A percentile compares a stretch with the other conserved stretches of the same genome.
phyloP scores from a whole-genome alignment of 352 stramenopile genomes.

The Globisporangium solare region DNA sequence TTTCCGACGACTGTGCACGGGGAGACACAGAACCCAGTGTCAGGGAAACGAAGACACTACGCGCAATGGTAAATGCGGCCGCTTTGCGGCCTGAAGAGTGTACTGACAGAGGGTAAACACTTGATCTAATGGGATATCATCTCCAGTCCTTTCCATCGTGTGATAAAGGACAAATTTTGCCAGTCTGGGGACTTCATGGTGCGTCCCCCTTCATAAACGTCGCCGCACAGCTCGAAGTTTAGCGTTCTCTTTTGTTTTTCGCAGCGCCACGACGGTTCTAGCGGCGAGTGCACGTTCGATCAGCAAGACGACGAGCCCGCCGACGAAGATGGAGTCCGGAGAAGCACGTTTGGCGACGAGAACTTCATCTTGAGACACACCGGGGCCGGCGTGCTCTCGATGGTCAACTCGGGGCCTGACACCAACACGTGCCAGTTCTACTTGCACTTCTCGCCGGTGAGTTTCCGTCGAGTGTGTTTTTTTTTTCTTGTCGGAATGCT shows the following conservation, averaged over 20 bases:
- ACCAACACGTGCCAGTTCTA: slow-evolving; percentile 97
- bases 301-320: slow-evolving; percentile 11
- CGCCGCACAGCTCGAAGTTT: neutral
- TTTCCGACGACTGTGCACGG: slow-evolving; percentile 95
- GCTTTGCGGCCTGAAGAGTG: slow-evolving; percentile 8
- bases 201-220: neutral
- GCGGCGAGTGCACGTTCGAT: slow-evolving; percentile 86
- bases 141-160: slow-evolving; percentile 82
- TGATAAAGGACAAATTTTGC: slow-evolving; percentile 89
- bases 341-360: slow-evolving; percentile 87
- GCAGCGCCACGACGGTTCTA: slow-evolving; percentile 73
- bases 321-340: slow-evolving; percentile 13
- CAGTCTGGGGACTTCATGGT: slow-evolving; percentile 91
- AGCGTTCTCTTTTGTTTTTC: slow-evolving; percentile 23
- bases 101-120: too few relatives aligned
- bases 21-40: slow-evolving; percentile 70
- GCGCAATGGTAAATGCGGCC: slow-evolving; percentile 31
- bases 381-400: slow-evolving; percentile 85
- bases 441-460: slow-evolving; percentile 66
- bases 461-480: neutral
- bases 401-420: slow-evolving; percentile 93
- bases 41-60: slow-evolving; percentile 51
- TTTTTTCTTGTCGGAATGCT: slow-evolving; percentile 1
- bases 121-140: too few relatives aligned
- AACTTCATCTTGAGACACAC: slow-evolving; percentile 93